Conservation (phyloP, 495 filamentous ascomycete species). For the Trichoderma virens region DNA sequence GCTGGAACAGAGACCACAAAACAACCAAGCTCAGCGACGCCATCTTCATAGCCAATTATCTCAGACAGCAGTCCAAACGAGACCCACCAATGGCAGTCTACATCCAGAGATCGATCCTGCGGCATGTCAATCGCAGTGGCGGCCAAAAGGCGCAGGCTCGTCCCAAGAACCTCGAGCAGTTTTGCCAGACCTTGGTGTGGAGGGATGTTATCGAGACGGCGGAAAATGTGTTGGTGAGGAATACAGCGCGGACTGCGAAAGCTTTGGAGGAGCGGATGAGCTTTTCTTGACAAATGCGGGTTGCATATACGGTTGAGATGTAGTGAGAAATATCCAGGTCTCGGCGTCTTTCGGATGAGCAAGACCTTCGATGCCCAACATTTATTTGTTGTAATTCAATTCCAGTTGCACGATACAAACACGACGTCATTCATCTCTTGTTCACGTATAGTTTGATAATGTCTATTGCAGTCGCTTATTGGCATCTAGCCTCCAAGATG, state of each 20-base stretch:
- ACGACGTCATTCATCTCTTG: background rate
- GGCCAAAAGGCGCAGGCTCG: background rate
- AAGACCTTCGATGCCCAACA: too few relatives aligned
- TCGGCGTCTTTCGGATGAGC: too few relatives aligned
- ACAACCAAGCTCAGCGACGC: background rate
- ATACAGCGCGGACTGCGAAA: background rate
- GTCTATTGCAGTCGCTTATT: background rate
- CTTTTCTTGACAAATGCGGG: background rate
- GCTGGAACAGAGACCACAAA: slow-evolving; percentile 11
- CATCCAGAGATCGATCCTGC: background rate
- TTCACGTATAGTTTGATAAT: background rate
- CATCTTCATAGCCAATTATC: slow-evolving; percentile 1
- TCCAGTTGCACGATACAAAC: too few relatives aligned
- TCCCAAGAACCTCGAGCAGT: slow-evolving; percentile 6
- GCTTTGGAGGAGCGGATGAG: background rate
- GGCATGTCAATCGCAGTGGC: background rate
- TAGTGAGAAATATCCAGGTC: too few relatives aligned
- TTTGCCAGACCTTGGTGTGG: background rate
- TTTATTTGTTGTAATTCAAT: too few relatives aligned
- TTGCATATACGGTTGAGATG: too few relatives aligned
- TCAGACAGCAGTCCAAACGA: slow-evolving; percentile 9
- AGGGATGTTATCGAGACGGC: slow-evolving; percentile 8
- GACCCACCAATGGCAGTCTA: slow-evolving; percentile 4
- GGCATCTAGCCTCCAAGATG: background rate
- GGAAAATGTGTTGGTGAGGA: background rate